A percentile compares a stretch with the other conserved stretches of the same genome.
phyloP scores from a whole-genome alignment of 2,329 filamentous ascomycete genomes.

The Emergomyces africanus region DNA sequence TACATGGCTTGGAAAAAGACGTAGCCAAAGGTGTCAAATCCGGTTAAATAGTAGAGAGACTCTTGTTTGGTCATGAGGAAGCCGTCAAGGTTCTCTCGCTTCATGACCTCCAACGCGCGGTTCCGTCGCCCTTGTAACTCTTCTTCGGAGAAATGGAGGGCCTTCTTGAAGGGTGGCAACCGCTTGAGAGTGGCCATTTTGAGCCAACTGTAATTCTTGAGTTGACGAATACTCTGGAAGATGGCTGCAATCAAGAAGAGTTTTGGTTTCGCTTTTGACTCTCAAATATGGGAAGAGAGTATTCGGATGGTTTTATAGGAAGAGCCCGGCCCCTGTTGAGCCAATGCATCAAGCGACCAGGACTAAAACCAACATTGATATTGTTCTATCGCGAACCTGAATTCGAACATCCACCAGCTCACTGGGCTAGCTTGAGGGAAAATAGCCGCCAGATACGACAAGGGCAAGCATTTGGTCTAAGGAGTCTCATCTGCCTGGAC shows the following conservation, averaged over 20 bases:
- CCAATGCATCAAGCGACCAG: background rate
- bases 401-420: background rate
- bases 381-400: background rate
- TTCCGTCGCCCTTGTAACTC: conserved; percentile 16
- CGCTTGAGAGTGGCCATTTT: conserved; percentile 9
- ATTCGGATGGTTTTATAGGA: background rate
- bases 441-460: background rate
- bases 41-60: conserved; percentile 21
- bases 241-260: background rate
- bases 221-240: background rate
- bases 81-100: conserved; percentile 22
- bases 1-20: conserved; percentile 28
- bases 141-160: conserved; percentile 17
- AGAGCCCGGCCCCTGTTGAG: background rate
- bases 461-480: background rate
- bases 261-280: background rate
- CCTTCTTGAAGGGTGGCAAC: conserved; percentile 18
- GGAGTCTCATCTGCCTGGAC: background rate
- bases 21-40: conserved; percentile 24
- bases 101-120: conserved; percentile 17
- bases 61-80: conserved; percentile 26
- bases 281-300: background rate
- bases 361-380: background rate
- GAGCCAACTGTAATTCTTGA: background rate
- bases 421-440: background rate